Evolutionary conservation across 2,329 filamentous ascomycete species (phyloP), one percentile per base, ranked within the genome.

Genomic region (Elsinoe batatas): DNA sequence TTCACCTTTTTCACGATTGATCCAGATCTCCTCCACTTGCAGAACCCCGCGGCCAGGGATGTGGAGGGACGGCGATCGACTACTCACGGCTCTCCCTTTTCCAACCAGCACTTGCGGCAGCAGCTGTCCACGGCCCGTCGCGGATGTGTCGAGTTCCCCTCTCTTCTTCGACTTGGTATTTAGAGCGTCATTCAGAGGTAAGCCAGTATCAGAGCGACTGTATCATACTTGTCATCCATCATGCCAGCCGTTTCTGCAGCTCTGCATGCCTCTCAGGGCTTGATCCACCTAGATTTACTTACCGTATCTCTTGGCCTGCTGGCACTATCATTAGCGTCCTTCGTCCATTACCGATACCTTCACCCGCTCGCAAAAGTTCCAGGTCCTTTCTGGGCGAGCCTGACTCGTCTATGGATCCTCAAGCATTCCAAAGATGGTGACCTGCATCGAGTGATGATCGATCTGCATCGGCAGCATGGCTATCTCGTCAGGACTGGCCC

Each of bases 401-500:
- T 67, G 12, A 59, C 59, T 17, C 58, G 64, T 47, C 37, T 67
- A 58, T 69, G 65, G 67, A 62, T 65, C 42, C 63, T 59, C 20
- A 62, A 67, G 26, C 64, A 67, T 22, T 64, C 65, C 38, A 63
- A 63, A 61, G 59, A 63, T 42, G 67, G 66, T 15, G 61, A 67
- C 58, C 64, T 68, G 62, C 63, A 66, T 56, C 57, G 53, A 1
- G 58, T 57, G 2, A 61, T 66, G 57, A 65, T 67, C 32, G 40
- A 56, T 15, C 59, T 69, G 17, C 67, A 70, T 53, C 56, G 61
- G 35, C 59, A 63, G 18, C 57, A 66, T 47, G 67, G 67, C 13
- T 57, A 55, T 8, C 60, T 69, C 12, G 66, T 70, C 13, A 61
- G 67, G 8, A 66, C 59, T 12, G 65, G 60, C 2, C 66, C 66